Percentiles rank a stretch among this genome's conserved stretches.
Conservation (phyloP, 1,284 basidiomycete species). For the Hemileia vastatrix region DNA sequence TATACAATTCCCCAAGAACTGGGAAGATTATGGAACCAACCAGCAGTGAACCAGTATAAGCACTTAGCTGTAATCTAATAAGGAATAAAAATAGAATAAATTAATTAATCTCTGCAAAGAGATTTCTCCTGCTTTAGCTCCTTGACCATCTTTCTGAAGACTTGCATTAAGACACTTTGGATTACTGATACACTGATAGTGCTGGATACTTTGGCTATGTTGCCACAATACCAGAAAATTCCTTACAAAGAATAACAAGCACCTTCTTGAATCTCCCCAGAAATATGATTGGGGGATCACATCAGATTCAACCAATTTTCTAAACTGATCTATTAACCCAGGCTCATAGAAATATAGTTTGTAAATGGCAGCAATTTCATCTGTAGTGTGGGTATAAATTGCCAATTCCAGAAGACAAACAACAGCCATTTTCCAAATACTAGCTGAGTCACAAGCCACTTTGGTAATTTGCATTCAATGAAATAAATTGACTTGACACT, state of each 20-base stretch:
- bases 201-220: constrained; percentile 74
- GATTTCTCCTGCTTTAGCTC: constrained; percentile 50
- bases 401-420: constrained; percentile 78
- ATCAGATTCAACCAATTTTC: constrained; percentile 78
- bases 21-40: constrained; percentile 94
- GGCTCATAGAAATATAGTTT: constrained; percentile 90
- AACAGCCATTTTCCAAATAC: constrained; percentile 68
- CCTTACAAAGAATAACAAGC: constrained; percentile 82
- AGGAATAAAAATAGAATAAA: constrained; percentile 83
- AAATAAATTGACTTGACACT: constrained; percentile 79
- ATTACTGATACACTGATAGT: constrained; percentile 91
- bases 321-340: constrained; percentile 71
- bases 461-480: constrained; percentile 74
- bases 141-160: constrained; percentile 66
- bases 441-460: constrained; percentile 54
- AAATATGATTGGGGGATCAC: constrained; percentile 50
- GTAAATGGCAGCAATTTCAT: constrained; percentile 65
- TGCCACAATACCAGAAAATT: constrained; percentile 70
- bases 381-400: constrained; percentile 54
- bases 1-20: constrained; percentile 74
- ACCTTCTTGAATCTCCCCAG: constrained; percentile 63
- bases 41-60: constrained; percentile 79
- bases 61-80: constrained; percentile 72
- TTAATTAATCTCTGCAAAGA: constrained; percentile 51
- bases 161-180: constrained; percentile 83